These are phyloP conservation scores for Manihot esculenta DNA, from an alignment of 441 rosid species.

Conservation along the genomic window DNA sequence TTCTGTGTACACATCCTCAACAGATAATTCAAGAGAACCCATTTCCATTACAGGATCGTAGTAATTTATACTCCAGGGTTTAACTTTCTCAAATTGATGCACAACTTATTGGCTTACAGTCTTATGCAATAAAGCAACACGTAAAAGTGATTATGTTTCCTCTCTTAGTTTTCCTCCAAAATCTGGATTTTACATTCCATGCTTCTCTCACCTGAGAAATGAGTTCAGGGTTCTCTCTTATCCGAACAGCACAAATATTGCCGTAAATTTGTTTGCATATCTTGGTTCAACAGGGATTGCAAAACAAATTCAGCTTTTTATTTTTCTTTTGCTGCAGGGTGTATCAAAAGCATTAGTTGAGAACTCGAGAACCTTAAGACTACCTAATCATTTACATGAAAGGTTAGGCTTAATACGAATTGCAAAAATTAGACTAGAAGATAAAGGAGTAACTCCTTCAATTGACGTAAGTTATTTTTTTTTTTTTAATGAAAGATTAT, in stretches of 20 bases:
- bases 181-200: not conserved
- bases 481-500: too few relatives aligned
- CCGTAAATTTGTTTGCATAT: not conserved
- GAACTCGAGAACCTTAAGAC: conserved; percentile 73
- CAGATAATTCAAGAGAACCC: not conserved
- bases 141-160: not conserved
- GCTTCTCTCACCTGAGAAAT: not conserved
- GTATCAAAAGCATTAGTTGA: conserved; percentile 83
- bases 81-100: not conserved
- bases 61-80: not conserved
- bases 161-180: not conserved
- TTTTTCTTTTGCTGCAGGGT: conserved; percentile 51
- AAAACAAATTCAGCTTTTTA: conserved; percentile 13
- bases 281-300: not conserved
- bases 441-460: conserved; percentile 81
- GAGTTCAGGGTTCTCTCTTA: not conserved
- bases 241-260: not conserved
- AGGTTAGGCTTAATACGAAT: conserved; percentile 80
- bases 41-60: not conserved
- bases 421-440: conserved; percentile 80
- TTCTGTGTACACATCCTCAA: not conserved
- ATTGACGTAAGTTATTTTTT: conserved; percentile 62
- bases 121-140: not conserved
- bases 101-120: not conserved
- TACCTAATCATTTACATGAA: conserved; percentile 85